phyloP scores from a whole-genome alignment of 202 grass and related monocot species.

The Brachypodium distachyon region DNA sequence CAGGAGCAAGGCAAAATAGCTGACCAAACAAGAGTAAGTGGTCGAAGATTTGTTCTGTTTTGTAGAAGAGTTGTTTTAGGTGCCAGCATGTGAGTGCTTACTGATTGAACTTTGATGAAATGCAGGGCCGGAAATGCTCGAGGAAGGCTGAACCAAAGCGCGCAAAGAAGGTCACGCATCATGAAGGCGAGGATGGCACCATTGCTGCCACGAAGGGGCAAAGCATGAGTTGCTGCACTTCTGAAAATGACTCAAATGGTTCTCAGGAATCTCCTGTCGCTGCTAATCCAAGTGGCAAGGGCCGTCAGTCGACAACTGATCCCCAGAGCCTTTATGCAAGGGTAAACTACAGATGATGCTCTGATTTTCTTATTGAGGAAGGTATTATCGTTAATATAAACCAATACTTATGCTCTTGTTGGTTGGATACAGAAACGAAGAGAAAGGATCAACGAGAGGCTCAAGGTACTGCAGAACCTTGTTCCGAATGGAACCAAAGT shows the following conservation, averaged over 20 bases:
- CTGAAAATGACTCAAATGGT: slow-evolving; percentile 45
- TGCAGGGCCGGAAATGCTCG: slow-evolving; percentile 34
- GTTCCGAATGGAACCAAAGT: slow-evolving; percentile 90
- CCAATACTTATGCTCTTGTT: slow-evolving; percentile 2
- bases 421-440: slow-evolving; percentile 69
- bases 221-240: slow-evolving; percentile 48
- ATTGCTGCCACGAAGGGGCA: slow-evolving; percentile 10
- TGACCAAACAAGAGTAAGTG: slow-evolving; percentile 19
- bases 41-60: background rate
- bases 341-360: slow-evolving; percentile 38
- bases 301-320: slow-evolving; percentile 37
- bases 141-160: slow-evolving; percentile 37
- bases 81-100: background rate
- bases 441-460: slow-evolving; percentile 77
- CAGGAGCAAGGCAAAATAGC: slow-evolving; percentile 29
- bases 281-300: slow-evolving; percentile 31
- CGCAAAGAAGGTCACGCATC: slow-evolving; percentile 17
- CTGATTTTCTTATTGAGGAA: background rate
- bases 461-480: slow-evolving; percentile 72
- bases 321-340: slow-evolving; percentile 92
- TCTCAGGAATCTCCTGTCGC: slow-evolving; percentile 16
- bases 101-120: slow-evolving; percentile 22
- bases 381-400: background rate
- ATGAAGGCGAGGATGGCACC: slow-evolving; percentile 24
- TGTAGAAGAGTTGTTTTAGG: background rate